These are phyloP conservation scores for Ganoderma resinaceum DNA, from an alignment of 1,284 basidiomycete species.

Conservation along the genomic window DNA sequence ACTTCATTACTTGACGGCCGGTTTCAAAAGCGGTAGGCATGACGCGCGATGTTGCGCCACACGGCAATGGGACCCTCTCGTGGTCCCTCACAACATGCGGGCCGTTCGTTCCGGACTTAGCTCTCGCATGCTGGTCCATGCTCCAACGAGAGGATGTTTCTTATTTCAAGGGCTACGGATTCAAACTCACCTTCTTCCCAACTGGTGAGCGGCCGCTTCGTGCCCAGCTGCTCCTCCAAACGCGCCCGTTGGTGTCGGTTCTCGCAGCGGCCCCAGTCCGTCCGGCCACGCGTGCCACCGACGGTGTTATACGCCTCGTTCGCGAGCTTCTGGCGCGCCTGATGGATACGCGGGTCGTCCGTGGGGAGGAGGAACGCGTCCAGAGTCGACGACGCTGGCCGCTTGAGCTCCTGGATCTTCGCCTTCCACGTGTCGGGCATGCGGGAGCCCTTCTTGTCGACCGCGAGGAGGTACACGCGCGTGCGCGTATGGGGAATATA, in stretches of 20 bases:
- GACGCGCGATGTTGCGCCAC: neutral
- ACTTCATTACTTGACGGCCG: neutral
- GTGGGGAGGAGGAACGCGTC: slow-evolving; percentile 92
- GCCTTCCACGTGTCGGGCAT: slow-evolving; percentile 79
- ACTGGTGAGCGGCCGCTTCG: slow-evolving; percentile 86
- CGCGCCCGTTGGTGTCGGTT: slow-evolving; percentile 90
- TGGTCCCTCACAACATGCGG: neutral
- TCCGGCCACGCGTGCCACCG: slow-evolving; percentile 73
- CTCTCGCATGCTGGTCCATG: neutral
- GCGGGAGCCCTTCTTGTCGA: slow-evolving; percentile 63
- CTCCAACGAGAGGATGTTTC: neutral
- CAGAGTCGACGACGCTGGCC: slow-evolving; percentile 89
- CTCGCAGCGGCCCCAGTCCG: slow-evolving; percentile 93
- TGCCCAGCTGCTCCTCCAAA: slow-evolving; percentile 84
- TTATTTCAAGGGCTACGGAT: neutral
- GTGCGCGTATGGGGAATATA: slow-evolving; percentile 96
- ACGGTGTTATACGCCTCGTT: slow-evolving; percentile 66
- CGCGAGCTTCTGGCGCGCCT: slow-evolving; percentile 84
- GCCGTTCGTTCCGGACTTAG: neutral
- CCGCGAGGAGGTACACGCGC: slow-evolving; percentile 87
- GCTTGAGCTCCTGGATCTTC: slow-evolving; percentile 71
- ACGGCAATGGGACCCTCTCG: neutral
- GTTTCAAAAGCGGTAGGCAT: no score
- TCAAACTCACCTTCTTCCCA: slow-evolving; percentile 87
- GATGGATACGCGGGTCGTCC: slow-evolving; percentile 91